Base-by-base conservation (phyloP, 805 yeast genomes). In the Kodamaea kakaduensis region DNA sequence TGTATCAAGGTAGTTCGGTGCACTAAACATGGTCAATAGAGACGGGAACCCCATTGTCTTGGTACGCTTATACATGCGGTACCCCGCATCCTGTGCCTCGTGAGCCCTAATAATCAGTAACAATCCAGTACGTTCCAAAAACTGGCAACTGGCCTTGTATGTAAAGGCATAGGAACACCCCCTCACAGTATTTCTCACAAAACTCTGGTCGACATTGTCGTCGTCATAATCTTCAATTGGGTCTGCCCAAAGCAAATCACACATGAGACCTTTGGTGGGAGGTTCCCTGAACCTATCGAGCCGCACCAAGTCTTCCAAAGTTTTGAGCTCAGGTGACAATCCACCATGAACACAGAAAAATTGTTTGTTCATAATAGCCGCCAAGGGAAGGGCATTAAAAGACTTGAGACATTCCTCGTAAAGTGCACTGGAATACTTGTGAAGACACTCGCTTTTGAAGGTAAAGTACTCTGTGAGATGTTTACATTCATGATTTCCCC, bases 341-440 rank as follows among this genome's bases (percentile, higher is more conserved):
- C 97, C 97, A 34, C 97, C 98, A 56, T 90, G 98, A 34, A 88
- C 95, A 59, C 97, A 90, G 55, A 90, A 83, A 49, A 89, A 90
- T 59, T 90, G 97, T 43, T 79, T 79, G 63, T 88, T 89, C 90
- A 90, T 84, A 17, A 90, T 68, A 0, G 97, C 97, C 1, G 94
- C 95, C 46, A 90, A 70, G 5, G 97, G 97, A 40, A 90, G 64
- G 0, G 93, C 78, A 53, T 85, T 85, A 62, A 90, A 90, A 9
- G 95, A 82, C 18, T 67, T 64, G 51, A 89, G 72, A 42, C 86
- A 79, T 12, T 79, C 82, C 37, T 82, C 81, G 59, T 86, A 90
- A 10, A 90, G 67, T 1, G 55, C 56, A 22, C 51, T 42, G 23
- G 77, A 74, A 64, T 89, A 87, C 59, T 90, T 90, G 59, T 87